Conservation (phyloP, 805 yeast species). For the Candida sonorensis region DNA sequence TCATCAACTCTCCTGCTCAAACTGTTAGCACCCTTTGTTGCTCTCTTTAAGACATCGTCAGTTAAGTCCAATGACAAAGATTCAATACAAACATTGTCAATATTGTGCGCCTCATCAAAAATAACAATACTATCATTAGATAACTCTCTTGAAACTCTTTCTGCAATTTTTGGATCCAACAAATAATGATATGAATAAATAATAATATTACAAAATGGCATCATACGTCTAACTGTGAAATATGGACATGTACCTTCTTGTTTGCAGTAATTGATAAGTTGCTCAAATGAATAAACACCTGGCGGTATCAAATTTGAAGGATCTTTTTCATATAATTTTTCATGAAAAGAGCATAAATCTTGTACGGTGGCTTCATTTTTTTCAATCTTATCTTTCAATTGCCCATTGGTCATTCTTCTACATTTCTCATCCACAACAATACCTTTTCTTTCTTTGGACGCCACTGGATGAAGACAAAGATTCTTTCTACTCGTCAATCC, state of each 20-base stretch:
- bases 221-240: slow-evolving; percentile 97
- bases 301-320: slow-evolving; percentile 85
- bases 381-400: slow-evolving; percentile 60
- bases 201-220: slow-evolving; percentile 85
- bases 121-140: slow-evolving; percentile 91
- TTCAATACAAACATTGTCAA: slow-evolving; percentile 97
- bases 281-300: slow-evolving; percentile 94
- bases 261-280: slow-evolving; percentile 69
- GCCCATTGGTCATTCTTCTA: slow-evolving; percentile 90
- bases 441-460: slow-evolving; percentile 85
- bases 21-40: slow-evolving; percentile 79
- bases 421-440: slow-evolving; percentile 93
- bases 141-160: slow-evolving; percentile 85
- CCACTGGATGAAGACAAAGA: slow-evolving; percentile 83
- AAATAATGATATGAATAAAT: slow-evolving; percentile 96
- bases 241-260: slow-evolving; percentile 86
- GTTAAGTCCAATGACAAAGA: slow-evolving; percentile 88
- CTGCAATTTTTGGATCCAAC: slow-evolving; percentile 95
- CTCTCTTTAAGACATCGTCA: slow-evolving; percentile 79
- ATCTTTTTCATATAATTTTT: slow-evolving; percentile 76
- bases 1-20: slow-evolving; percentile 78
- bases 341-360: slow-evolving; percentile 81
- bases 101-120: slow-evolving; percentile 98
- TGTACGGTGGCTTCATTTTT: slow-evolving; percentile 50
- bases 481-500: slow-evolving; percentile 95